phyloP scores from a whole-genome alignment of 345 rosid species.

The Brassica carinata region DNA sequence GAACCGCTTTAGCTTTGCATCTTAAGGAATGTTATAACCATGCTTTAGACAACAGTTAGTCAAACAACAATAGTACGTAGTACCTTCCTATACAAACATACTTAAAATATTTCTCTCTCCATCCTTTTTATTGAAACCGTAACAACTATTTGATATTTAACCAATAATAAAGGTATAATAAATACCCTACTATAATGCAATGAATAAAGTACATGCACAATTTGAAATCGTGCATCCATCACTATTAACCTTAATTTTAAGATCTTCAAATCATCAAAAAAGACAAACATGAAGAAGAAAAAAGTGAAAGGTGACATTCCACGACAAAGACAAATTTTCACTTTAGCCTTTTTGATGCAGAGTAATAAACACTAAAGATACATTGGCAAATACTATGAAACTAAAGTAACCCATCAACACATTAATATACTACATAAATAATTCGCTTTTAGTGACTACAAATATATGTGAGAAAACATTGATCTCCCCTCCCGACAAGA shows the following conservation, averaged over 20 bases:
- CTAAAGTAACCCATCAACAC: slow-evolving; percentile 17
- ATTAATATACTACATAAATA: neutral
- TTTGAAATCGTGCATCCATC: slow-evolving; percentile 15
- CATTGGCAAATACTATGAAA: slow-evolving; percentile 27
- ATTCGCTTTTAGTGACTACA: neutral
- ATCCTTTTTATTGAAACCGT: neutral
- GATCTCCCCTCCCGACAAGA: slow-evolving; percentile 11
- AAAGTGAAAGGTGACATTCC: slow-evolving; percentile 31
- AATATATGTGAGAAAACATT: slow-evolving; percentile 26
- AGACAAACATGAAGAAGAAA: neutral
- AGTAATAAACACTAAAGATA: slow-evolving; percentile 32
- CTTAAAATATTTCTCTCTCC: neutral
- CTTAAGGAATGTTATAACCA: slow-evolving; percentile 22
- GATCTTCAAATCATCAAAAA: slow-evolving; percentile 32
- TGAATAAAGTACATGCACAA: neutral
- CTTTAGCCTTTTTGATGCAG: slow-evolving; percentile 35
- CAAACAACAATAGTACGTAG: slow-evolving; percentile 7
- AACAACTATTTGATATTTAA: neutral
- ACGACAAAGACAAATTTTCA: slow-evolving; percentile 28
- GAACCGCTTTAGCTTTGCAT: slow-evolving; percentile 35
- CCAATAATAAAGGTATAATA: neutral
- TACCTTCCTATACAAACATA: neutral
- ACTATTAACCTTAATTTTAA: slow-evolving; percentile 26
- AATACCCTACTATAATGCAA: neutral
- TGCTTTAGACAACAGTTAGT: slow-evolving; percentile 26